These are phyloP conservation scores for Beta corolliflora DNA, from an alignment of 179 eudicot species.

Conservation along the genomic window DNA sequence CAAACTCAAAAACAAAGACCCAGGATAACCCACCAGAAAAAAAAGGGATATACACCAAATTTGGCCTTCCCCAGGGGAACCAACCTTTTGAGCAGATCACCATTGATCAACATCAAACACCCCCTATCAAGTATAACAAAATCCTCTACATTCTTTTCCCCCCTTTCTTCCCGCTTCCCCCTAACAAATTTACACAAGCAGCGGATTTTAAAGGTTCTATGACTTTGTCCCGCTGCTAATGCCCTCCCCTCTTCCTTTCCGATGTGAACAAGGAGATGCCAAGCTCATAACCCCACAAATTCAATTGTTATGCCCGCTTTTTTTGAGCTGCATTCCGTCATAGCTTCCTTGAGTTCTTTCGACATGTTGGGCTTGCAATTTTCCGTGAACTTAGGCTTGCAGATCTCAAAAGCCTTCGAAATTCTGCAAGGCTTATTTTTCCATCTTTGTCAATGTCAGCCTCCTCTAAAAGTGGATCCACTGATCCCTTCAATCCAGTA, in stretches of 20 bases:
- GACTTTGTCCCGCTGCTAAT: constrained; percentile 7
- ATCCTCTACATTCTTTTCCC: neutral
- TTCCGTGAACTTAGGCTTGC: constrained; percentile 59
- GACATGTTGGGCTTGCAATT: constrained; percentile 30
- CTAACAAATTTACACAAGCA: constrained; percentile 12
- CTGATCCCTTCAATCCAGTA: constrained; percentile 82
- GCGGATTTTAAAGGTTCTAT: neutral
- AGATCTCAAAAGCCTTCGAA: constrained; percentile 86
- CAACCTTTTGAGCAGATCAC: constrained; percentile 8
- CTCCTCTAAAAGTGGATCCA: constrained; percentile 87
- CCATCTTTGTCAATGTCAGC: constrained; percentile 95
- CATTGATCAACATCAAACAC: constrained; percentile 17
- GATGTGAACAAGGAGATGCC: constrained; percentile 18
- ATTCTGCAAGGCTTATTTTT: constrained; percentile 85
- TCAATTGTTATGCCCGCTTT: neutral
- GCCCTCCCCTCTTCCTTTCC: neutral
- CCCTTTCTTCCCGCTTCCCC: neutral
- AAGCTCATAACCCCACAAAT: neutral
- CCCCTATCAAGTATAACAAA: constrained; percentile 3
- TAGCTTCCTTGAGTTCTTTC: constrained; percentile 19
- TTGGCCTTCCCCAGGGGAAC: neutral
- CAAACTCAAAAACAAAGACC: constrained; percentile 8
- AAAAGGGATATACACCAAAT: neutral
- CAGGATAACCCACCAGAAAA: neutral
- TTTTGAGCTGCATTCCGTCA: constrained; percentile 1